phyloP scores from a whole-genome alignment of 306 rosid species.

The Rosa rugosa region DNA sequence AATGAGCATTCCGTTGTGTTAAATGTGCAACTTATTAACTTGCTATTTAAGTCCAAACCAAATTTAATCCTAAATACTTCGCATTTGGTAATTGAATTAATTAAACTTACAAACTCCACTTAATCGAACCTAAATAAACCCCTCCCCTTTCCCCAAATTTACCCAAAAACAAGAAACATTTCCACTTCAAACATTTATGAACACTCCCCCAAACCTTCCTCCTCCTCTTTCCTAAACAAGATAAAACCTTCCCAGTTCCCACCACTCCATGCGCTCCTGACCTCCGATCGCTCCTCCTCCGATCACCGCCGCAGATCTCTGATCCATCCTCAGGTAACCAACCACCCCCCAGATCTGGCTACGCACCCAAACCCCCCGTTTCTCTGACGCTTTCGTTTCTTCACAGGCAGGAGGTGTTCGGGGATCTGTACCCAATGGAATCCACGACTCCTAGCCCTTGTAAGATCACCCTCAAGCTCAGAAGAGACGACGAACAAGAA shows the following conservation, averaged over 20 bases:
- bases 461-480: constrained; percentile 39
- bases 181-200: background rate
- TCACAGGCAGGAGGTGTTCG: background rate
- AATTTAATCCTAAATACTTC: background rate
- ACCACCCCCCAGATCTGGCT: background rate
- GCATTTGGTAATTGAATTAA: background rate
- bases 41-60: background rate
- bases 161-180: background rate
- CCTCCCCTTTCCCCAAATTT: background rate
- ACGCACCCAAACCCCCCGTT: background rate
- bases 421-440: constrained; percentile 11
- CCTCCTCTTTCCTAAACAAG: background rate
- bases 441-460: constrained; percentile 6
- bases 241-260: background rate
- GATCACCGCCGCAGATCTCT: background rate
- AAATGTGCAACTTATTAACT: background rate
- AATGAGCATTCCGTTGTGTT: background rate
- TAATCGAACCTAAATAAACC: background rate
- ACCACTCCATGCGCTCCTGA: background rate
- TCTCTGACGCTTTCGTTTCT: background rate
- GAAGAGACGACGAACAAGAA: background rate
- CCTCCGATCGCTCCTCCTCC: background rate
- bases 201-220: background rate
- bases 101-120: background rate
- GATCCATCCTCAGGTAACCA: background rate